phyloP scores from a whole-genome alignment of 202 grass and related monocot species.

The Tripidium arundinaceum region DNA sequence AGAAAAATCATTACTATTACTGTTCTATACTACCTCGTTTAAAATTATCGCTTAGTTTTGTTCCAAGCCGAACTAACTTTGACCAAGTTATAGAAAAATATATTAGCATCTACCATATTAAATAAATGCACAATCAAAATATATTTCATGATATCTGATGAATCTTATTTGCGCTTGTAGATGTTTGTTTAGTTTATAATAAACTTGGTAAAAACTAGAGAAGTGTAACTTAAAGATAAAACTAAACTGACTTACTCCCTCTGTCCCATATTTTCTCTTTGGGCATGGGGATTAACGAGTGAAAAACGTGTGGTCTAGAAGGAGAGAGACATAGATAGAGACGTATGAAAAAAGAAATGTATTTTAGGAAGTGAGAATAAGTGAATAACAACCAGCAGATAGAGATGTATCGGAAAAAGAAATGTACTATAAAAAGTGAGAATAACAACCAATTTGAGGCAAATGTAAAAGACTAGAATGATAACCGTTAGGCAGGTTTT shows the following conservation, averaged over 20 bases:
- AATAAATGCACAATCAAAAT: not conserved
- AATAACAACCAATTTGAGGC: too few relatives aligned
- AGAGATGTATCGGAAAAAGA: too few relatives aligned
- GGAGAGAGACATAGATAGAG: too few relatives aligned
- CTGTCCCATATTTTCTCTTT: too few relatives aligned
- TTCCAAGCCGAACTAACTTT: not conserved
- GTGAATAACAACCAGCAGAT: too few relatives aligned
- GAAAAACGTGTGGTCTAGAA: too few relatives aligned
- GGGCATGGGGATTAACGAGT: too few relatives aligned
- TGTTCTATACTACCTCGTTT: not conserved
- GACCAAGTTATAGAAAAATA: not conserved
- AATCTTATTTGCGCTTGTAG: not conserved
- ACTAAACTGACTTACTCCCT: not conserved
- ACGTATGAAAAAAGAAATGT: too few relatives aligned
- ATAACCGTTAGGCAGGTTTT: too few relatives aligned
- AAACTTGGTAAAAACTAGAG: not conserved
- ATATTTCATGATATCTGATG: not conserved
- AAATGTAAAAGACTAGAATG: too few relatives aligned
- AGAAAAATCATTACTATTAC: not conserved
- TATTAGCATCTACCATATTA: not conserved
- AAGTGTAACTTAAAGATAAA: not conserved
- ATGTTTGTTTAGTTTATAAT: not conserved
- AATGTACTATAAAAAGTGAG: too few relatives aligned
- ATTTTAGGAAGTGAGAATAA: too few relatives aligned
- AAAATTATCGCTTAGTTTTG: not conserved